Percentiles rank a stretch among this genome's conserved stretches.
Evolutionary conservation across 2,329 filamentous ascomycete species (phyloP).

Genomic region (Pseudogymnoascus sp.): DNA sequence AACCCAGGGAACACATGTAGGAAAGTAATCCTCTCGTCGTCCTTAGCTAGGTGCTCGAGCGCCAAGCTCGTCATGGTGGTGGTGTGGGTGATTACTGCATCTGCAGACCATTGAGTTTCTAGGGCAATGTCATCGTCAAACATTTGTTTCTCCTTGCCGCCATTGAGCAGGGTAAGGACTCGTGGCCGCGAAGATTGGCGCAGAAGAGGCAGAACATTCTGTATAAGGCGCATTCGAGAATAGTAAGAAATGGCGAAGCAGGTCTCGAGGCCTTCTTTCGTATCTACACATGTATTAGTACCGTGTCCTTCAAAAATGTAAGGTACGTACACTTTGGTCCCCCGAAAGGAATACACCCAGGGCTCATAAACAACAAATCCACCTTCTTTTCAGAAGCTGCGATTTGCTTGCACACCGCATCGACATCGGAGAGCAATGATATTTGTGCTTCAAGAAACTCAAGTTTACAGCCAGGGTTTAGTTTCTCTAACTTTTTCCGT

Average conservation of each 20-base stretch:
- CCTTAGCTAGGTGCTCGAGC: slow-evolving; percentile 42
- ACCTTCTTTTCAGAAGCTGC: slow-evolving; percentile 36
- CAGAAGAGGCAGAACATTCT: slow-evolving; percentile 52
- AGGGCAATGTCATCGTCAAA: slow-evolving; percentile 39
- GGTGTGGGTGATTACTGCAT: slow-evolving; percentile 38
- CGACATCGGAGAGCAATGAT: slow-evolving; percentile 44
- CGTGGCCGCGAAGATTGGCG: slow-evolving; percentile 39
- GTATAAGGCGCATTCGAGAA: slow-evolving; percentile 48
- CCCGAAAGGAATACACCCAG: slow-evolving; percentile 31
- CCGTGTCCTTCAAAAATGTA: slow-evolving; percentile 12
- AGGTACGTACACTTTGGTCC: slow-evolving; percentile 22
- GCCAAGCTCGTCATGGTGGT: slow-evolving; percentile 46
- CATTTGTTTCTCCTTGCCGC: slow-evolving; percentile 45
- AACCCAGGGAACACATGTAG: slow-evolving; percentile 36
- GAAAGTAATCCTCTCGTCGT: slow-evolving; percentile 37
- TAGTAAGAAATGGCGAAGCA: slow-evolving; percentile 49
- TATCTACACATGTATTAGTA: slow-evolving; percentile 37
- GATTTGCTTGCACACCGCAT: slow-evolving; percentile 42
- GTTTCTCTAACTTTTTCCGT: slow-evolving; percentile 34
- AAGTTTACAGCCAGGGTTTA: slow-evolving; percentile 40
- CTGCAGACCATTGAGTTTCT: slow-evolving; percentile 30
- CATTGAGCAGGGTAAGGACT: slow-evolving; percentile 49
- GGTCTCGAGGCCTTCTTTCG: slow-evolving; percentile 49
- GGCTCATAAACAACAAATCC: slow-evolving; percentile 42
- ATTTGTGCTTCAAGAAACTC: slow-evolving; percentile 45